phyloP scores from a whole-genome alignment of 2,329 filamentous ascomycete species.

The Fusarium burgessii region DNA sequence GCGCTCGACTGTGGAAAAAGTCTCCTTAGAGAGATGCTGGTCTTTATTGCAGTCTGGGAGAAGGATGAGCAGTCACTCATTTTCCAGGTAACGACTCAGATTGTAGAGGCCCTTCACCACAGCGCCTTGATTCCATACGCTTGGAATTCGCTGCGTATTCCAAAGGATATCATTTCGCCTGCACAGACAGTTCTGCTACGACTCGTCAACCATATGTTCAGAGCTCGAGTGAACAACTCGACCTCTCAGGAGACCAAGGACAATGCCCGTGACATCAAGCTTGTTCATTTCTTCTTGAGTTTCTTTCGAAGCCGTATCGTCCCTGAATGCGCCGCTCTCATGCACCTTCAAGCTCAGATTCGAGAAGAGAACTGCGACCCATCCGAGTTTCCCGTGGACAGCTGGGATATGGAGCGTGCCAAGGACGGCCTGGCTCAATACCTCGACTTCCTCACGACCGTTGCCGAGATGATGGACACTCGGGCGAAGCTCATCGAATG shows the following conservation, averaged over 20 bases:
- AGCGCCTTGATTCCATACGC: constrained; percentile 91
- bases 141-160: constrained; percentile 90
- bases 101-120: constrained; percentile 91
- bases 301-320: constrained; percentile 94
- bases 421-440: constrained; percentile 96
- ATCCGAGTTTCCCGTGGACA: constrained; percentile 90
- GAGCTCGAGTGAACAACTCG: constrained; percentile 61
- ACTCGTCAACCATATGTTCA: constrained; percentile 89
- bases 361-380: constrained; percentile 79
- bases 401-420: constrained; percentile 97
- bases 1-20: constrained; percentile 92
- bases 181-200: constrained; percentile 94
- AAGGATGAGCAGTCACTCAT: constrained; percentile 93
- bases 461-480: constrained; percentile 86
- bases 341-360: constrained; percentile 93
- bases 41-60: constrained; percentile 98
- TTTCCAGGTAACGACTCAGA: constrained; percentile 96
- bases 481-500: constrained; percentile 89
- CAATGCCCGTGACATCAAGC: constrained; percentile 68
- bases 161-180: constrained; percentile 95
- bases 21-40: constrained; percentile 87
- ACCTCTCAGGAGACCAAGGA: constrained; percentile 62
- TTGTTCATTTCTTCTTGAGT: constrained; percentile 89
- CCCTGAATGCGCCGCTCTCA: constrained; percentile 92
- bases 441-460: constrained; percentile 90